Evolutionary conservation across 805 yeast species (phyloP), one percentile per base, ranked within the genome.

Genomic region (Isabelozyma pseudorhagii): DNA sequence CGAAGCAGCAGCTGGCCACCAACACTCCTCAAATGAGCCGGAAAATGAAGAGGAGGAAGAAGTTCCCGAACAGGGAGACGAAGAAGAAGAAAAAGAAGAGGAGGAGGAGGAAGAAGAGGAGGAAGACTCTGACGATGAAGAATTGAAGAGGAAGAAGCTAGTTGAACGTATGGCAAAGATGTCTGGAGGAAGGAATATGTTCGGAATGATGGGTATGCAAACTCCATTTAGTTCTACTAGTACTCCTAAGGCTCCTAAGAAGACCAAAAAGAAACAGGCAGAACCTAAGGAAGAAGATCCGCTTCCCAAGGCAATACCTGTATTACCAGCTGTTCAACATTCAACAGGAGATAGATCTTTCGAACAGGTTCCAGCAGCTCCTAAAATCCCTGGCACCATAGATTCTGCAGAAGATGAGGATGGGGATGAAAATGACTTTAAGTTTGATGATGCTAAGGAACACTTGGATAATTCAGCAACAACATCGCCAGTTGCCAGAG

Each of bases 151-250:
- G 58, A 79, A 85, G 44, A 89, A 85, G 6, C 74, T 93, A 47
- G 84, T 96, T 17, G 97, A 88, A 54, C 81, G 97, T 52, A 93
- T 93, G 97, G 98, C 99, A n/a, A 89, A 85, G 59, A 79, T 93
- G 15, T 87, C 97, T 0, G 96, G 97, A 17, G 91, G 91, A 4
- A 79, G 87, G 70, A 85, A 88, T 50, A 81, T 87, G 84, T 79
- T 84, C 67, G 92, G 91, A 42, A 81, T 81, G 85, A 78, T 81
- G 82, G 84, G 84, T 2, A 71, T 72, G 74, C 58, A 78, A 52
- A 62, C 73, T 15, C 72, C 71, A 6, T 74, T 65, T 50, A 76
- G 78, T 1, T 52, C 50, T 46, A 46, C 50, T 13, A 52, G 57
- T 3, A 39, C 60, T 17, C 29, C 50, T 29, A 17, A 46, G 15